Conservation (phyloP, 202 grass and related monocot species). For the Bolboschoenoplectus hybrid region DNA sequence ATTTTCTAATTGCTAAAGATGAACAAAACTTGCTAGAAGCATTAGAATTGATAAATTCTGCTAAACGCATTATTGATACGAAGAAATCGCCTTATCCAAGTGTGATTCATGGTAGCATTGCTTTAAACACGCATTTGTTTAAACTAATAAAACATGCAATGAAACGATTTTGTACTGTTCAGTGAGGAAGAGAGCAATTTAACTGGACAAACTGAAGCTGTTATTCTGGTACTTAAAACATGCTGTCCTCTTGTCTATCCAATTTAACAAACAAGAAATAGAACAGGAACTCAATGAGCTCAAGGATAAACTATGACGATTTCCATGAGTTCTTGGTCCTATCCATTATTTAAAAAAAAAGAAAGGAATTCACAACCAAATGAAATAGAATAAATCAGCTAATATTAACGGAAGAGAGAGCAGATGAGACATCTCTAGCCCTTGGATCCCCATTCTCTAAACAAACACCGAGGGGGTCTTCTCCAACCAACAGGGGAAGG, state of each 20-base stretch:
- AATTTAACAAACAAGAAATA: slow-evolving; percentile 6
- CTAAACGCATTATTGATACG: no score
- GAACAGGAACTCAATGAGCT: not conserved
- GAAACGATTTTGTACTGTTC: no score
- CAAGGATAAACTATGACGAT: not conserved
- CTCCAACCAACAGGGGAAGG: slow-evolving; percentile 75
- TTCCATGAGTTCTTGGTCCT: not conserved
- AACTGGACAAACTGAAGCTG: not conserved
- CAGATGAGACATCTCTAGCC: slow-evolving; percentile 70
- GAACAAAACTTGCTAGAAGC: no score
- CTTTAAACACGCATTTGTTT: no score
- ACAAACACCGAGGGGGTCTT: slow-evolving; percentile 73
- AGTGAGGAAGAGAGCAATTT: not conserved
- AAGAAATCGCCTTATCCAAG: no score
- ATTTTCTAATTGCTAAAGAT: no score
- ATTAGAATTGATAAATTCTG: no score
- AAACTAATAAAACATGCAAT: no score
- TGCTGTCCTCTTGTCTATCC: not conserved
- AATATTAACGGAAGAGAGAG: slow-evolving; percentile 69
- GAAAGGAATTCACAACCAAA: slow-evolving; percentile 8
- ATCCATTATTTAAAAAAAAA: not conserved
- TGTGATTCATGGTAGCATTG: no score
- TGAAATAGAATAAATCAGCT: slow-evolving; percentile 41
- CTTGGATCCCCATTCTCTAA: slow-evolving; percentile 90
- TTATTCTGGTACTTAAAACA: not conserved